These are phyloP conservation scores for Akanthomyces muscarius DNA, from an alignment of 2,329 filamentous ascomycete species.

Conservation along the genomic window DNA sequence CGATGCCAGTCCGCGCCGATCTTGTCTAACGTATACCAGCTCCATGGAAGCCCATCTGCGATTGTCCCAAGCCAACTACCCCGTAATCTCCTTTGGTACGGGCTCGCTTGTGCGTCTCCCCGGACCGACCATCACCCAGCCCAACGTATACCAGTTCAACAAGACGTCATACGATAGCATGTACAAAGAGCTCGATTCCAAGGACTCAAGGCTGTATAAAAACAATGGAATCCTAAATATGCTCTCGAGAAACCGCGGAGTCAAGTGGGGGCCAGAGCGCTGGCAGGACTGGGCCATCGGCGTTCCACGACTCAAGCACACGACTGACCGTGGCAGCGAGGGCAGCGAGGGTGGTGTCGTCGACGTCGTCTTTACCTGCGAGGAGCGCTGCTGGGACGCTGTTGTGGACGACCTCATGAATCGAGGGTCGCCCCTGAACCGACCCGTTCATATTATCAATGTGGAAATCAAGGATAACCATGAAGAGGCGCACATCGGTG, in stretches of 20 bases:
- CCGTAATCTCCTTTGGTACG: conserved; percentile 97
- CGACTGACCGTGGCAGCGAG: conserved; percentile 68
- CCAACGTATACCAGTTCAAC: conserved; percentile 98
- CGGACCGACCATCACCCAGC: conserved; percentile 84
- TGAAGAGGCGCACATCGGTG: conserved; percentile 88
- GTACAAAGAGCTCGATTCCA: conserved; percentile 82
- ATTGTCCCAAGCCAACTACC: conserved; percentile 79
- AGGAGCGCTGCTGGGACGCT: conserved; percentile 97
- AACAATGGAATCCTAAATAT: conserved; percentile 94
- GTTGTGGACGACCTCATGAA: conserved; percentile 90
- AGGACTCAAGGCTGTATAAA: conserved; percentile 82
- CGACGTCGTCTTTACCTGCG: conserved; percentile 93
- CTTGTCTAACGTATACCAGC: conserved; percentile 36
- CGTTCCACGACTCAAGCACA: conserved; percentile 72
- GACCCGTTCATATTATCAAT: conserved; percentile 96
- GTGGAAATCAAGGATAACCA: conserved; percentile 98
- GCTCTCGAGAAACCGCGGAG: conserved; percentile 83
- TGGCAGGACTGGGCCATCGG: conserved; percentile 98
- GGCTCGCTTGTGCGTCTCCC: conserved; percentile 91
- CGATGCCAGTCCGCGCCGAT: neutral
- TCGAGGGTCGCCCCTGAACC: conserved; percentile 80
- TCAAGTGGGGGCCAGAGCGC: conserved; percentile 94
- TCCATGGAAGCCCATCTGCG: conserved; percentile 99
- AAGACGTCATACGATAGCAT: conserved; percentile 92
- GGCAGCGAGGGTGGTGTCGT: conserved; percentile 88